phyloP scores from a whole-genome alignment of 495 filamentous ascomycete genomes.

The Saxophila tyrrhenica region DNA sequence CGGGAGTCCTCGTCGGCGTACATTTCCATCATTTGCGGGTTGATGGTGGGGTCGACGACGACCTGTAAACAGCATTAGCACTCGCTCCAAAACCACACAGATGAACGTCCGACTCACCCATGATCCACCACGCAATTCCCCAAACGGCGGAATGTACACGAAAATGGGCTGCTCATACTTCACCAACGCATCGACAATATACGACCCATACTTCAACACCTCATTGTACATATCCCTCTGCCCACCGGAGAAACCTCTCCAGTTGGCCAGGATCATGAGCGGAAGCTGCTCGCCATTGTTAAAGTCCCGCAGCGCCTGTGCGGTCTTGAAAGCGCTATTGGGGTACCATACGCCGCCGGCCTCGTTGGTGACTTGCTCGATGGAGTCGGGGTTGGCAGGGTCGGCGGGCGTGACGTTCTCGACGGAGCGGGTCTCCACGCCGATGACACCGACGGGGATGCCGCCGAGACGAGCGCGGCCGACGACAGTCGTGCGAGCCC shows the following conservation, averaged over 20 bases:
- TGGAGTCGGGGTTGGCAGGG: slow-evolving; percentile 95
- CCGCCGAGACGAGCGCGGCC: slow-evolving; percentile 93
- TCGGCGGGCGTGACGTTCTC: slow-evolving; percentile 98
- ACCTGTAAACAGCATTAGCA: slow-evolving; percentile 41
- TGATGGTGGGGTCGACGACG: slow-evolving; percentile 96
- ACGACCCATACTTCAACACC: slow-evolving; percentile 96
- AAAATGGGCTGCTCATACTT: slow-evolving; percentile 98
- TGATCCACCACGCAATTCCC: slow-evolving; percentile 95
- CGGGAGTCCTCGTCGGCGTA: slow-evolving; percentile 94
- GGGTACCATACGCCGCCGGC: slow-evolving; percentile 99
- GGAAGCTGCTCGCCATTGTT: slow-evolving; percentile 97
- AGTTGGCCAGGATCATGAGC: slow-evolving; percentile 98
- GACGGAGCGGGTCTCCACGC: slow-evolving; percentile 85
- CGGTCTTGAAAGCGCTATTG: slow-evolving; percentile 98
- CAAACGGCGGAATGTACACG: slow-evolving; percentile 94
- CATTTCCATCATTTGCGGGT: slow-evolving; percentile 96
- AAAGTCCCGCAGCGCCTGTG: slow-evolving; percentile 96
- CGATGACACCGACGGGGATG: slow-evolving; percentile 98
- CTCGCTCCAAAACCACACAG: not conserved
- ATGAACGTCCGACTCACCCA: slow-evolving; percentile 48
- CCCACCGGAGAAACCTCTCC: slow-evolving; percentile 98
- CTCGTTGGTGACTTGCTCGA: slow-evolving; percentile 83
- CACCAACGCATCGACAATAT: slow-evolving; percentile 95
- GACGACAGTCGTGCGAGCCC: slow-evolving; percentile 93
- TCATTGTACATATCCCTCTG: slow-evolving; percentile 99